phyloP scores from a whole-genome alignment of 495 filamentous ascomycete genomes.

The Aspergillus nanangensis region DNA sequence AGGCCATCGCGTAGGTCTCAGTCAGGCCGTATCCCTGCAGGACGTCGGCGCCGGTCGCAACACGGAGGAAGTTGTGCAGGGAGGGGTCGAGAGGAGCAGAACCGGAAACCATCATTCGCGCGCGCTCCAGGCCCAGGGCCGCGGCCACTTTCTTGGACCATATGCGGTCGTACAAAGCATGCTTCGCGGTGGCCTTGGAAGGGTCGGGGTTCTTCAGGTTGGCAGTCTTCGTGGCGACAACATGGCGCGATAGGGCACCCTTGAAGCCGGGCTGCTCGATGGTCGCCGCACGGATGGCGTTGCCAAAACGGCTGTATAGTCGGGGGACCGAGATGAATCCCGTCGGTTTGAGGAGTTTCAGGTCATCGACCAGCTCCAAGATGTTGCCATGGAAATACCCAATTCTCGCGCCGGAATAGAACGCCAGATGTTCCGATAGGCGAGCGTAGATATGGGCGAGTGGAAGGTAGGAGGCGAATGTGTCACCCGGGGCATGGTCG shows the following conservation, averaged over 20 bases:
- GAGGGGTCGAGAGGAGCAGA: conserved; percentile 87
- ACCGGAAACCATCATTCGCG: conserved; percentile 74
- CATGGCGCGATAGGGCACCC: conserved; percentile 74
- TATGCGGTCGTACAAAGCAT: conserved; percentile 85
- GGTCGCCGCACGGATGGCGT: conserved; percentile 71
- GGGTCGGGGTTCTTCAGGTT: conserved; percentile 63
- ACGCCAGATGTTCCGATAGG: conserved; percentile 68
- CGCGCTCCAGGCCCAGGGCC: conserved; percentile 73
- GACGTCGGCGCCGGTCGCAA: conserved; percentile 74
- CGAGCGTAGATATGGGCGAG: conserved; percentile 93
- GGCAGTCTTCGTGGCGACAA: conserved; percentile 75
- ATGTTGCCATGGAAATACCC: conserved; percentile 97
- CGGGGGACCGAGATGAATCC: conserved; percentile 85
- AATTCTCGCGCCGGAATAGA: conserved; percentile 70
- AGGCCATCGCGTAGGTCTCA: conserved; percentile 81
- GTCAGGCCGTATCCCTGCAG: conserved; percentile 92
- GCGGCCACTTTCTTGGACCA: conserved; percentile 87
- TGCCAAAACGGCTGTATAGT: conserved; percentile 87
- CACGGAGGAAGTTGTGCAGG: conserved; percentile 83
- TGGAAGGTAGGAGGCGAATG: conserved; percentile 81
- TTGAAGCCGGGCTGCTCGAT: conserved; percentile 75
- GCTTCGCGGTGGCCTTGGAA: conserved; percentile 73
- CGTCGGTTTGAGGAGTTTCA: conserved; percentile 82
- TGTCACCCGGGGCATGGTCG: conserved; percentile 48
- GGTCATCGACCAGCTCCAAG: conserved; percentile 78